Conservation (phyloP, 352 stramenopile species). For the Phytophthora crassamura region DNA sequence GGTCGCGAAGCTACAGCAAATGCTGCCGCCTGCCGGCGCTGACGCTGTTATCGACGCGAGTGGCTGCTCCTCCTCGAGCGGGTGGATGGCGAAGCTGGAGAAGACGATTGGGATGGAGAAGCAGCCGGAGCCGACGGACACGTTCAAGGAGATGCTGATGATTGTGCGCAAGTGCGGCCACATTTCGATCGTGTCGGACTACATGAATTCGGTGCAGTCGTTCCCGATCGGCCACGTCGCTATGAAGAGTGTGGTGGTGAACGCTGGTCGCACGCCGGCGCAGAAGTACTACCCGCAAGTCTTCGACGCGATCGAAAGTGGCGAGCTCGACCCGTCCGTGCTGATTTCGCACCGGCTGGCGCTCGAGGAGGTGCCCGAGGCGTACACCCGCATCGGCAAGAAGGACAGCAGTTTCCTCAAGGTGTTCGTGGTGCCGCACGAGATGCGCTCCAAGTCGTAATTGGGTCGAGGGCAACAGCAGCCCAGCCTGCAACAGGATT, state of each 20-base stretch:
- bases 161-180: slow-evolving; percentile 66
- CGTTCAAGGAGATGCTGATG: slow-evolving; percentile 67
- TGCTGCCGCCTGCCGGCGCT: slow-evolving; percentile 56
- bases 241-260: slow-evolving; percentile 67
- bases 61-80: slow-evolving; percentile 38
- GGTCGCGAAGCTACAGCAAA: slow-evolving; percentile 52
- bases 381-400: slow-evolving; percentile 58
- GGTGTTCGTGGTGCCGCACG: slow-evolving; percentile 57
- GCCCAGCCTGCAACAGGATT: too few relatives aligned
- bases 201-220: slow-evolving; percentile 43
- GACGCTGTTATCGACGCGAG: slow-evolving; percentile 68
- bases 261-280: slow-evolving; percentile 52
- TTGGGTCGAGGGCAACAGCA: neutral
- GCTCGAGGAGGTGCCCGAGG: slow-evolving; percentile 62
- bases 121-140: slow-evolving; percentile 56
- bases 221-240: slow-evolving; percentile 69
- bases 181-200: slow-evolving; percentile 64
- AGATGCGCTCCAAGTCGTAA: slow-evolving; percentile 48
- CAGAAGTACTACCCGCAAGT: slow-evolving; percentile 70
- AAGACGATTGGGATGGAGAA: slow-evolving; percentile 58
- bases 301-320: slow-evolving; percentile 58
- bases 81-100: slow-evolving; percentile 52
- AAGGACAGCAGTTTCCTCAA: slow-evolving; percentile 71
- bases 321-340: slow-evolving; percentile 58
- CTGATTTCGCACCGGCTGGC: slow-evolving; percentile 64